phyloP scores from a whole-genome alignment of 192 early-diverging fungal species.

The Spinellus fusiger region DNA sequence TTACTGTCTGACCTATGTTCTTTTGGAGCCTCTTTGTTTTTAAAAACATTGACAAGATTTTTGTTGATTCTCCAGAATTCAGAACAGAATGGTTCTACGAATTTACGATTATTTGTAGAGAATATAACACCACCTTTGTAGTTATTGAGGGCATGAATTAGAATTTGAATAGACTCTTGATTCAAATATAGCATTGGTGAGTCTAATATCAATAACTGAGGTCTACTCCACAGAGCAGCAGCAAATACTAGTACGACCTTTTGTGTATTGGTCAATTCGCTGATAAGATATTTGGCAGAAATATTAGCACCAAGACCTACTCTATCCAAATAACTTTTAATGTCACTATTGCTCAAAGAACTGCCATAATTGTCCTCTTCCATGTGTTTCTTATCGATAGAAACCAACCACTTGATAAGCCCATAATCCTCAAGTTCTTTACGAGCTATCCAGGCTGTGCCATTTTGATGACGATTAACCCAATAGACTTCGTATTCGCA shows the following conservation, averaged over 20 bases:
- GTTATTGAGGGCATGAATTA: conserved; percentile 68
- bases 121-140: conserved; percentile 80
- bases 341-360: conserved; percentile 63
- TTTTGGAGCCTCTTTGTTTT: conserved; percentile 48
- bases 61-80: conserved; percentile 74
- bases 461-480: conserved; percentile 53
- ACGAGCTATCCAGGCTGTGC: conserved; percentile 68
- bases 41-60: conserved; percentile 44
- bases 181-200: conserved; percentile 77
- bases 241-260: conserved; percentile 85
- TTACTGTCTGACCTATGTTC: conserved; percentile 40
- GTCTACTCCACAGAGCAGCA: conserved; percentile 81
- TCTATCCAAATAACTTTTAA: conserved; percentile 68
- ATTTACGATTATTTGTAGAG: conserved; percentile 81
- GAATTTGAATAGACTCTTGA: conserved; percentile 55
- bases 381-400: conserved; percentile 71
- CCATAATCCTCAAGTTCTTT: conserved; percentile 69
- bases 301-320: conserved; percentile 74
- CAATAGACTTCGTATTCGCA: conserved; percentile 83
- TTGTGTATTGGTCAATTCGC: conserved; percentile 71
- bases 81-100: conserved; percentile 62
- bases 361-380: conserved; percentile 68
- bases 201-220: conserved; percentile 88
- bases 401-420: conserved; percentile 70
- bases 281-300: conserved; percentile 62